Base-by-base conservation (phyloP, 805 yeast genomes). In the Saturnispora sekii region DNA sequence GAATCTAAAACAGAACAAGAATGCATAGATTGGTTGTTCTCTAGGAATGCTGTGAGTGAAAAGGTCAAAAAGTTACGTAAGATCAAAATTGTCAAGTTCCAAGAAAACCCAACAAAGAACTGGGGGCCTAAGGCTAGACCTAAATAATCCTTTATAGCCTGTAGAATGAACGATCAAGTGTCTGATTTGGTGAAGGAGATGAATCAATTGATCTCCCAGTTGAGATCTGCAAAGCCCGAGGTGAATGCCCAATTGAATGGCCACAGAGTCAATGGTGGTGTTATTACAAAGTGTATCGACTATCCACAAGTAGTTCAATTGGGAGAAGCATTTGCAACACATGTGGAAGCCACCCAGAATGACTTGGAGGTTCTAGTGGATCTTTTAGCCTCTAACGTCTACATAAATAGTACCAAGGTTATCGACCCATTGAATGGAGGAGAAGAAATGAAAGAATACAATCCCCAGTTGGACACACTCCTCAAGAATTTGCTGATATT, bases 71-170 rank as follows among this genome's bases (percentile, higher is more conserved):
- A 64, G 45, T 66, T 86, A 44, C 73, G 96, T 56, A 79, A 76
- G 51, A 72, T 86, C 47, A 87, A 87, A 63, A 76, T 90, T 59
- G 87, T 87, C 11, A 72, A 96, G 55, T 90, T 74, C 63, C 98
- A 89, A 60, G 88, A 80, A 58, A 90, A 89, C 58, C 99, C 99
- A 12, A 75, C 87, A 1, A 85, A 84, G 60, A 81, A 85, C 60
- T 93, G 99, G 99, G 99, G 99, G 1, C 99, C 59, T 12, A 54
- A 53, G 35, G 78, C 96, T 3, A 79, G 83, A 57, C 94, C 95
- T 16, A 63, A 63, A 37, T 58, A 49, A 21, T 32, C 14, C 16
- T 21, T 21, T 21, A 21, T 21, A 21, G 6, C 4, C 26, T 21
- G 26, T 21, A 21, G 26, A 21, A 21, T 21, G 26, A 21, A 32